These are phyloP conservation scores for Skeletonema marinoi DNA, from an alignment of 108 stramenopile genomes.

Conservation along the genomic window DNA sequence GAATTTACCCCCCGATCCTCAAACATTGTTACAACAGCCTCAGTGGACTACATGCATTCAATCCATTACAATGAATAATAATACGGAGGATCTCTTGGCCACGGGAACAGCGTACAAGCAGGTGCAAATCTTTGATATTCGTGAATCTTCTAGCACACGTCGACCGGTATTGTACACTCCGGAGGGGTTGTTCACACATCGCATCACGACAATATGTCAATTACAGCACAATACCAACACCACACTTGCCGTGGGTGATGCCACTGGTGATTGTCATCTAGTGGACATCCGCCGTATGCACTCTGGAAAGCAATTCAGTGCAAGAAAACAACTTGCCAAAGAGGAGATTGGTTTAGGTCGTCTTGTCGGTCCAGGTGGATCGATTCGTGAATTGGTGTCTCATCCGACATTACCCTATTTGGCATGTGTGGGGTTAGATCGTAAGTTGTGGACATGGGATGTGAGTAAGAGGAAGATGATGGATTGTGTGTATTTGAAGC, in stretches of 20 bases:
- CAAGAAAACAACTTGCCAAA: slow-evolving; percentile 15
- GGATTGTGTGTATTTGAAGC: slow-evolving; percentile 84
- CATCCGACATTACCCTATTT: slow-evolving; percentile 66
- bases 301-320: slow-evolving; percentile 18
- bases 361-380: slow-evolving; percentile 79
- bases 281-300: slow-evolving; percentile 65
- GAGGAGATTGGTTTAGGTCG: slow-evolving; percentile 50
- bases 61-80: slow-evolving; percentile 44
- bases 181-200: slow-evolving; percentile 59
- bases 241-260: slow-evolving; percentile 64
- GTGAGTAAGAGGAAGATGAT: slow-evolving; percentile 52
- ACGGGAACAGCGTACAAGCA: slow-evolving; percentile 84
- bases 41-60: slow-evolving; percentile 76
- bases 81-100: slow-evolving; percentile 51
- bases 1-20: slow-evolving; percentile 85
- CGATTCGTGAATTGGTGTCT: slow-evolving; percentile 62
- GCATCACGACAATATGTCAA: slow-evolving; percentile 73
- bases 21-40: slow-evolving; percentile 81
- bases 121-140: slow-evolving; percentile 82
- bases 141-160: slow-evolving; percentile 55
- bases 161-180: slow-evolving; percentile 70
- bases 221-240: slow-evolving; percentile 24
- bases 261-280: slow-evolving; percentile 60
- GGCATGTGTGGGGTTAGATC: slow-evolving; percentile 81
- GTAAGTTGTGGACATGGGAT: slow-evolving; percentile 84